phyloP scores from a whole-genome alignment of 2,329 filamentous ascomycete genomes.

The Hypoxylon sp. region DNA sequence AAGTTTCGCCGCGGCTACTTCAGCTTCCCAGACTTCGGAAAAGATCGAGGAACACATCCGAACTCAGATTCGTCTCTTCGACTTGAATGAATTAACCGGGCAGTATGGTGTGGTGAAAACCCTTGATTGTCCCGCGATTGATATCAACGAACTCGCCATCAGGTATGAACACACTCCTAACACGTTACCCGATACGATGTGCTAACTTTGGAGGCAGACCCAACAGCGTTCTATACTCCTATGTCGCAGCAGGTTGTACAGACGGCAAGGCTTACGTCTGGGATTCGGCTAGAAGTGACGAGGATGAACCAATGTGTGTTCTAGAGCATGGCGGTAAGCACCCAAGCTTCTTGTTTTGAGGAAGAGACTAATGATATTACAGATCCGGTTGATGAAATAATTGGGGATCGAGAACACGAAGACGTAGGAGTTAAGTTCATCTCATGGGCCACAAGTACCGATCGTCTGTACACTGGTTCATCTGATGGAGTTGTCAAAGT shows the following conservation, averaged over 20 bases:
- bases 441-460: slow-evolving; percentile 68
- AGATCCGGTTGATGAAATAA: slow-evolving; percentile 54
- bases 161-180: slow-evolving; percentile 53
- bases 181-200: not conserved
- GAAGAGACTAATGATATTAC: slow-evolving; percentile 33
- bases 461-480: slow-evolving; percentile 72
- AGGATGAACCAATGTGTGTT: slow-evolving; percentile 67
- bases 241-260: slow-evolving; percentile 72
- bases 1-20: slow-evolving; percentile 69
- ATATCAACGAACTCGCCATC: slow-evolving; percentile 73
- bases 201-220: slow-evolving; percentile 56
- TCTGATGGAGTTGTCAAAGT: slow-evolving; percentile 73
- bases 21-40: slow-evolving; percentile 59
- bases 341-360: slow-evolving; percentile 48
- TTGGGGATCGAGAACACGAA: slow-evolving; percentile 63
- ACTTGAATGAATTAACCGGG: slow-evolving; percentile 48
- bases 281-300: slow-evolving; percentile 69
- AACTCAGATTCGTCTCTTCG: slow-evolving; percentile 71
- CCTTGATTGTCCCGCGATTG: slow-evolving; percentile 69
- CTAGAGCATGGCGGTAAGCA: slow-evolving; percentile 63
- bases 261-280: slow-evolving; percentile 73
- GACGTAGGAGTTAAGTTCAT: slow-evolving; percentile 74
- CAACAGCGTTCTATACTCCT: slow-evolving; percentile 63
- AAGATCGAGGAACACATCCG: slow-evolving; percentile 59
- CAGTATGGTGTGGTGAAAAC: slow-evolving; percentile 63